Base-by-base conservation (phyloP, 2,329 filamentous ascomycete species). In the Colletotrichum magnum region DNA sequence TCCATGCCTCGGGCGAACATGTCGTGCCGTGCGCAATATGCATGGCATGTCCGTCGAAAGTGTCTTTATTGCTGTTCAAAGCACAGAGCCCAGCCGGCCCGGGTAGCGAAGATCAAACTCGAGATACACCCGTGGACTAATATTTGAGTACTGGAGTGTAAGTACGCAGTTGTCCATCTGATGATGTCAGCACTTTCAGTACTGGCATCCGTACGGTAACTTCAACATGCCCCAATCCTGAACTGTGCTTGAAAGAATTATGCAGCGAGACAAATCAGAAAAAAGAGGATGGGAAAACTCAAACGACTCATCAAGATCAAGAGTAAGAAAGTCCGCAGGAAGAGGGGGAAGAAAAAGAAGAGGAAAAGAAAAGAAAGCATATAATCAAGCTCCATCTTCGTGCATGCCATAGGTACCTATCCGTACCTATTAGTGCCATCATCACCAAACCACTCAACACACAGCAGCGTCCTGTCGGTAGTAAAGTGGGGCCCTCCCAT, bases 1-100 rank as follows among this genome's bases (percentile, higher is more conserved):
- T 63, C 64, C 64, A 68, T 62, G 64, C 64, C 36, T 65, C 45
- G 56, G 67, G 50, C 32, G 57, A 68, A 52, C 62, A 16, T 56
- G 24, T 26, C 32, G 10, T 52, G 57, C 36, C 36, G 32, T 52
- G 32, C 47, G 18, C 15, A 28, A 39, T 51, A 60, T 60, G 41
- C 41, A n/a, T 13, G 41, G 41, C 41, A 43, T 43, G 41, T 43
- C 41, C 16, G 41, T n/a, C 13, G 41, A 43, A 43, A 43, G 41
- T 43, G 41, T n/a, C 41, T 43, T 43, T n/a, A n/a, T 36, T 36
- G 32, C 32, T 36, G 32, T 10, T 36, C 32, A 36, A 36, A 36
- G 32, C 32, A 36, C 32, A 36, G 32, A 36, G 32, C 32, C 32
- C 32, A 36, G 32, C 32, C 32, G 32, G 32, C 32, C 32, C 32